These are phyloP conservation scores for Rugosomyces carneus DNA, from an alignment of 1,284 basidiomycete genomes.

Conservation along the genomic window DNA sequence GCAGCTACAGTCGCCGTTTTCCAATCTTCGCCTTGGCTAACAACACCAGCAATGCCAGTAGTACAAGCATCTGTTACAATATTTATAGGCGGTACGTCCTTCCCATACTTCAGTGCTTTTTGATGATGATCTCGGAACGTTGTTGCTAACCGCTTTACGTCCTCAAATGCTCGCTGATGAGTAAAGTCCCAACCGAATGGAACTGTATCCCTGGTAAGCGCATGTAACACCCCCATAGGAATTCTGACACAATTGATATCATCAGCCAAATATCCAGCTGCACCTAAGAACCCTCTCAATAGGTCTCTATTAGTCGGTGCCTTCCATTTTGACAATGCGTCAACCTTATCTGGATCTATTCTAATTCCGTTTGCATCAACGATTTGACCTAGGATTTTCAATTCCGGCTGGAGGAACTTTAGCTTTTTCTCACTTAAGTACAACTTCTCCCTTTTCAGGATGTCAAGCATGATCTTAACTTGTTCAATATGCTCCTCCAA, in stretches of 20 bases:
- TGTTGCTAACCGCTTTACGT: slow-evolving; percentile 23
- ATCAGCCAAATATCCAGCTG: not conserved
- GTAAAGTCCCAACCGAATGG: not conserved
- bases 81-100: slow-evolving; percentile 16
- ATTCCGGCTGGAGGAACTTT: not conserved
- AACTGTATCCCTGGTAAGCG: not conserved
- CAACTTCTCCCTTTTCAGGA: slow-evolving; percentile 14
- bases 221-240: not conserved
- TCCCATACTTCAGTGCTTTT: slow-evolving; percentile 21
- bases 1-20: slow-evolving; percentile 21
- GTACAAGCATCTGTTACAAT: slow-evolving; percentile 26
- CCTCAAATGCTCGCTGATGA: slow-evolving; percentile 24
- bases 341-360: not conserved
- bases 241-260: not conserved
- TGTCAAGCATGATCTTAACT: slow-evolving; percentile 23
- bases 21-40: slow-evolving; percentile 26
- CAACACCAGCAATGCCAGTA: slow-evolving; percentile 21
- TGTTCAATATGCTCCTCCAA: slow-evolving; percentile 29
- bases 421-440: slow-evolving; percentile 18
- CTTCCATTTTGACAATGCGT: not conserved
- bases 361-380: slow-evolving; percentile 24
- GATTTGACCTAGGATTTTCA: slow-evolving; percentile 25
- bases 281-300: not conserved
- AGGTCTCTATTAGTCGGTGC: not conserved
- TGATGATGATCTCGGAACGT: slow-evolving; percentile 18